These are phyloP conservation scores for Micromonas commoda DNA, from an alignment of 139 green algal genomes.

Conservation along the genomic window DNA sequence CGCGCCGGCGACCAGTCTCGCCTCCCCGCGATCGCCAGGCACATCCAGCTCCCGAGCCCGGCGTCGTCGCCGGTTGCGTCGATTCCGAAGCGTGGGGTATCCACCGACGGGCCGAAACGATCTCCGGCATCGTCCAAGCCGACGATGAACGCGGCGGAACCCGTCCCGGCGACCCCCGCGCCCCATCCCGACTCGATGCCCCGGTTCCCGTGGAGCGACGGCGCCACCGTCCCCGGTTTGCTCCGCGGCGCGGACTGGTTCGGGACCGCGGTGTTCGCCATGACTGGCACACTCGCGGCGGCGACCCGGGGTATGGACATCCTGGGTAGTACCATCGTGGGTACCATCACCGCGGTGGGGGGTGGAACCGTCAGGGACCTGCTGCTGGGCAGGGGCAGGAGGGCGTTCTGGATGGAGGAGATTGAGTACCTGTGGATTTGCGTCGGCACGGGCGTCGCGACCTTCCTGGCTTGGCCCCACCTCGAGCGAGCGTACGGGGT, in stretches of 20 bases:
- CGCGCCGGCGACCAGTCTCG: too few species aligned
- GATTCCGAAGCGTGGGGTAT: too few species aligned
- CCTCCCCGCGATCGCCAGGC: too few species aligned
- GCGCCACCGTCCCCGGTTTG: neutral
- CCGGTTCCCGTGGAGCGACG: conserved; percentile 4
- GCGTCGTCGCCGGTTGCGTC: too few species aligned
- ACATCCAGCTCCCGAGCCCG: too few species aligned
- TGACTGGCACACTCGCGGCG: conserved; percentile 24
- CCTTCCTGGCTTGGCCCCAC: conserved; percentile 23
- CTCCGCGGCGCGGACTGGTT: conserved; percentile 5
- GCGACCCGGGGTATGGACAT: conserved; percentile 22
- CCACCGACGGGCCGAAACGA: too few species aligned
- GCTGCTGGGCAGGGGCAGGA: conserved; percentile 16
- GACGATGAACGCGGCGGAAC: too few species aligned
- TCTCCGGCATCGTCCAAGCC: too few species aligned
- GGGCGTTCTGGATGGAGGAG: conserved; percentile 37
- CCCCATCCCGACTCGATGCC: conserved; percentile 6
- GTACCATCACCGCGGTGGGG: conserved; percentile 33
- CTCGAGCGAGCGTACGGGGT: neutral
- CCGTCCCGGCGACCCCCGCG: neutral
- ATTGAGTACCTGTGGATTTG: conserved; percentile 31
- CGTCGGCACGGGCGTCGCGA: neutral
- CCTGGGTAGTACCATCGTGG: conserved; percentile 22
- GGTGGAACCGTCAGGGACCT: conserved; percentile 33
- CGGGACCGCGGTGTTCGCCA: conserved; percentile 18